A percentile compares a stretch with the other conserved stretches of the same genome.
Conservation (phyloP, 192 early-diverging fungal genomes). For the Linnemannia zychae region DNA sequence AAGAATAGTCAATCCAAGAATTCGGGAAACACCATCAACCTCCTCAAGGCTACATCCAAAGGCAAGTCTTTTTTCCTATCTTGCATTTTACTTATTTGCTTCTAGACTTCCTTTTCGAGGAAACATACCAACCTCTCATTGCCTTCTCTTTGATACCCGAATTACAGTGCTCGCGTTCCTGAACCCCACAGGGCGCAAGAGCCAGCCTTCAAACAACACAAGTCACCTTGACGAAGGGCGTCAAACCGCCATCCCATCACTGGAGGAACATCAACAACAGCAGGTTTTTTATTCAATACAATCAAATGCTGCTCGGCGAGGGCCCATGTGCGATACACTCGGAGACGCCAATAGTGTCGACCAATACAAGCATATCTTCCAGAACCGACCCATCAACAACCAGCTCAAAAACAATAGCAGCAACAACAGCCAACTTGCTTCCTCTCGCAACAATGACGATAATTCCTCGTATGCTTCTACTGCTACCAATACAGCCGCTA, state of each 20-base stretch:
- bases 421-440: background rate
- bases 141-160: background rate
- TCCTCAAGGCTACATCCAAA: conserved; percentile 55
- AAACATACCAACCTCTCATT: background rate
- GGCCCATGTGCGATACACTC: background rate
- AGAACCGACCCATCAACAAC: conserved; percentile 38
- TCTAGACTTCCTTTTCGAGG: background rate
- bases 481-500: background rate
- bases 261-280: background rate
- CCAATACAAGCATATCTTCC: conserved; percentile 29
- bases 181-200: conserved; percentile 33
- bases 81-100: background rate
- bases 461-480: background rate
- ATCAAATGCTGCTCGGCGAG: conserved; percentile 10
- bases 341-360: conserved; percentile 13
- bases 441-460: conserved; percentile 11
- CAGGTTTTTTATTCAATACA: conserved; percentile 6
- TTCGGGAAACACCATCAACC: conserved; percentile 15
- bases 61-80: conserved; percentile 12
- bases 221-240: background rate
- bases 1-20: conserved; percentile 4
- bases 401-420: background rate
- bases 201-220: background rate
- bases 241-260: background rate
- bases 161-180: conserved; percentile 44